Evolutionary conservation across 2,329 filamentous ascomycete genomes (phyloP).

Genomic region (Tolypocladium album): DNA sequence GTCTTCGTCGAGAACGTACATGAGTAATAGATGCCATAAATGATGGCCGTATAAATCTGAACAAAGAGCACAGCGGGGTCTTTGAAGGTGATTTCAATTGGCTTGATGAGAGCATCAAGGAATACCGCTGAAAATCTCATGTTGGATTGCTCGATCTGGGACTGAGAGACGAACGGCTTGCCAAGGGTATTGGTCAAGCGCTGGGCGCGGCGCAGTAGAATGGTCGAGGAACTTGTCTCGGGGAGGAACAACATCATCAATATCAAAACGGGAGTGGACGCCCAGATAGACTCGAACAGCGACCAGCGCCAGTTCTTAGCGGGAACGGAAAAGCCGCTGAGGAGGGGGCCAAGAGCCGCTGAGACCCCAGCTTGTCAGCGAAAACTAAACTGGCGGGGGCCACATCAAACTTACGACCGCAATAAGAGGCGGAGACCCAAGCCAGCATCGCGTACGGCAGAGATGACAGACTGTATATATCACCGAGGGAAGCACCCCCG

Average conservation of each 20-base stretch:
- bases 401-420: constrained; percentile 23
- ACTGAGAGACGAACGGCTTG: constrained; percentile 47
- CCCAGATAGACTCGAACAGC: constrained; percentile 53
- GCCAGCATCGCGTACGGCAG: constrained; percentile 47
- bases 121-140: constrained; percentile 36
- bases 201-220: constrained; percentile 48
- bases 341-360: constrained; percentile 47
- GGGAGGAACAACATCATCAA: constrained; percentile 52
- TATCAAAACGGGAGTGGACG: constrained; percentile 47
- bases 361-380: constrained; percentile 7
- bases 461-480: constrained; percentile 42
- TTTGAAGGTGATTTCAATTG: constrained; percentile 47
- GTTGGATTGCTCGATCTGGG: constrained; percentile 50
- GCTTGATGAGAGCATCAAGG: constrained; percentile 48
- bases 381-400: neutral
- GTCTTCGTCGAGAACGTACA: constrained; percentile 19
- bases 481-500: constrained; percentile 38
- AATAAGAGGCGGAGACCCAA: constrained; percentile 45
- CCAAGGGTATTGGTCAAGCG: constrained; percentile 53
- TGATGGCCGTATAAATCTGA: constrained; percentile 49
- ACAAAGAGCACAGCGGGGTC: constrained; percentile 53
- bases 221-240: constrained; percentile 49
- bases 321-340: constrained; percentile 49
- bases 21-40: constrained; percentile 51
- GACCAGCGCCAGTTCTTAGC: constrained; percentile 52